Percentiles rank a stretch among this genome's conserved stretches.
phyloP scores from a whole-genome alignment of 2,329 filamentous ascomycete species.

The Cordyceps militaris region DNA sequence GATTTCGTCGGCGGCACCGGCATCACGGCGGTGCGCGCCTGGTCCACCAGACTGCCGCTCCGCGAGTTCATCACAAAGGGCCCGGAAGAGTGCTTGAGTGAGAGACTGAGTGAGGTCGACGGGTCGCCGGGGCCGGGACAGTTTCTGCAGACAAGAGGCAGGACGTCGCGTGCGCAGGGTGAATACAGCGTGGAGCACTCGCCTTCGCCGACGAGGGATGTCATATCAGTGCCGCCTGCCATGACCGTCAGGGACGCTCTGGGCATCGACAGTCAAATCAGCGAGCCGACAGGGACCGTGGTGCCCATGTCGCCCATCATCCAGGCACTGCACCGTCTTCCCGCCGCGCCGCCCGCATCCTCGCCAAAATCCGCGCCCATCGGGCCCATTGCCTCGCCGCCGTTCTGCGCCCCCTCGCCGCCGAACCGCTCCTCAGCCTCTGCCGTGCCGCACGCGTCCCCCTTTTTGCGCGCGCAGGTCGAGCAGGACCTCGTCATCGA shows the following conservation, averaged over 20 bases:
- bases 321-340: slow-evolving; percentile 21
- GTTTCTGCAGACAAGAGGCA: slow-evolving; percentile 24
- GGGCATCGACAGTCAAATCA: slow-evolving; percentile 25
- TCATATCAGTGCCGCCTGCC: neutral
- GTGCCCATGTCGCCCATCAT: slow-evolving; percentile 27
- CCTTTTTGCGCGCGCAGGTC: slow-evolving; percentile 28
- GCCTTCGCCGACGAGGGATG: neutral
- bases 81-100: slow-evolving; percentile 46
- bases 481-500: slow-evolving; percentile 34
- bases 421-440: slow-evolving; percentile 23
- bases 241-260: slow-evolving; percentile 25
- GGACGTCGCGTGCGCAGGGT: slow-evolving; percentile 19
- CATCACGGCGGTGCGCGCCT: slow-evolving; percentile 33
- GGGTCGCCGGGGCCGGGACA: slow-evolving; percentile 23
- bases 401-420: slow-evolving; percentile 21
- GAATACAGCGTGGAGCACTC: neutral
- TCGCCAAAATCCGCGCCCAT: slow-evolving; percentile 23
- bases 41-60: slow-evolving; percentile 44
- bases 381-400: slow-evolving; percentile 19
- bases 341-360: neutral
- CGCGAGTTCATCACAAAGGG: slow-evolving; percentile 49
- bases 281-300: slow-evolving; percentile 8
- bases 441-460: slow-evolving; percentile 24
- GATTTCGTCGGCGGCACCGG: slow-evolving; percentile 34
- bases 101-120: slow-evolving; percentile 40